Evolutionary conservation across 108 stramenopile species (phyloP).

Genomic region (Skeletonema grethae): DNA sequence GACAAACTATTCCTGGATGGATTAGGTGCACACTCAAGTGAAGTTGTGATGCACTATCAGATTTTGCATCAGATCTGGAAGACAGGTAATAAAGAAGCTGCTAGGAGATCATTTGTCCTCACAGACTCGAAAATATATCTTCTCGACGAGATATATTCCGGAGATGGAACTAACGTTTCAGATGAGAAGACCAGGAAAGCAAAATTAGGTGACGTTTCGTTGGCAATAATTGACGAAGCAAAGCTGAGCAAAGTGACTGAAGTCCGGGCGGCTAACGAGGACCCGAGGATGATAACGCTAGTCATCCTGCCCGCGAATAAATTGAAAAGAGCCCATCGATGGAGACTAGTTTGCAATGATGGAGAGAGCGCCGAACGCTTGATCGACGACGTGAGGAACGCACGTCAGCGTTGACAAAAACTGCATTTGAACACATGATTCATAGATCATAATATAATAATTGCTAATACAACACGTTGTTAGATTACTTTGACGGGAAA

Average conservation of each 20-base stretch:
- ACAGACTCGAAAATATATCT: constrained; percentile 76
- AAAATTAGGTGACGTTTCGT: constrained; percentile 48
- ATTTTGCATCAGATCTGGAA: constrained; percentile 82
- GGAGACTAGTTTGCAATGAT: constrained; percentile 81
- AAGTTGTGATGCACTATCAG: constrained; percentile 79
- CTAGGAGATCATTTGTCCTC: constrained; percentile 70
- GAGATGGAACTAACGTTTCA: constrained; percentile 56
- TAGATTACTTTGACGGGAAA: constrained; percentile 13
- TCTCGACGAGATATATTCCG: constrained; percentile 76
- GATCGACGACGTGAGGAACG: constrained; percentile 81
- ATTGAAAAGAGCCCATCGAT: constrained; percentile 69
- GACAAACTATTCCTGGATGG: constrained; percentile 73
- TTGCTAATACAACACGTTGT: neutral
- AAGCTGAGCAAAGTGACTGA: constrained; percentile 60
- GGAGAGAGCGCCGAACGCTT: constrained; percentile 79
- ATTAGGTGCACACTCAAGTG: constrained; percentile 60
- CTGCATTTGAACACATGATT: neutral
- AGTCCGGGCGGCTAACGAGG: constrained; percentile 78
- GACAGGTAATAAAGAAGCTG: constrained; percentile 67
- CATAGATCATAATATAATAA: neutral
- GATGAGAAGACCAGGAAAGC: constrained; percentile 14
- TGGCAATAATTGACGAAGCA: constrained; percentile 66
- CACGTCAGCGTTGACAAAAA: constrained; percentile 28
- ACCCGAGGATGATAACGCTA: constrained; percentile 79
- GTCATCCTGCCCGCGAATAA: constrained; percentile 59